Percentiles rank a stretch among this genome's conserved stretches.
These are phyloP conservation scores for Rhododendron henanense DNA, from an alignment of 148 eudicot genomes.

Conservation along the genomic window DNA sequence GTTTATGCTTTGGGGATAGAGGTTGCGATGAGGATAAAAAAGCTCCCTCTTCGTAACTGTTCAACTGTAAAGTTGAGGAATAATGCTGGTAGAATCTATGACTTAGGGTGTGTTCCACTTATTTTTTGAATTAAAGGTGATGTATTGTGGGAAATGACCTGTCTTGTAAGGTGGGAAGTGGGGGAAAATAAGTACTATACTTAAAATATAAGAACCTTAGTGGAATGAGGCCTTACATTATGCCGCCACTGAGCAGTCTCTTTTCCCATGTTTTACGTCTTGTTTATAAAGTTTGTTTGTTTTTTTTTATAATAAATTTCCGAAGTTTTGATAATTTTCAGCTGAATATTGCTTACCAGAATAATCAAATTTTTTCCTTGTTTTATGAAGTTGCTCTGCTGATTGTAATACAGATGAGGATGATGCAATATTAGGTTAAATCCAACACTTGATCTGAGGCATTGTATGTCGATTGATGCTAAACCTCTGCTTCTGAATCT, in stretches of 20 bases:
- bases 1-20: not conserved
- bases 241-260: slow-evolving; percentile 12
- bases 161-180: no score
- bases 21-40: slow-evolving; percentile 27
- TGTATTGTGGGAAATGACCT: no score
- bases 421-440: not conserved
- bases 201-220: no score
- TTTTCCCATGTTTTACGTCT: not conserved
- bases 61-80: not conserved
- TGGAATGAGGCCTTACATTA: no score
- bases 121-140: no score
- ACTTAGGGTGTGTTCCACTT: not conserved
- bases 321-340: not conserved
- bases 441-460: slow-evolving; percentile 9
- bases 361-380: not conserved
- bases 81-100: slow-evolving; percentile 12
- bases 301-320: not conserved
- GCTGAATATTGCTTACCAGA: not conserved
- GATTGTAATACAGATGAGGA: not conserved
- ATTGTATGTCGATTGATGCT: not conserved
- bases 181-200: no score
- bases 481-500: slow-evolving; percentile 12
- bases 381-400: not conserved
- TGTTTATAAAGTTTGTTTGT: not conserved
- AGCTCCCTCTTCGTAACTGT: slow-evolving; percentile 23